Evolutionary conservation across 805 yeast species (phyloP), one percentile per base, ranked within the genome.

Genomic region (Saccharomyces kudriavzevii): DNA sequence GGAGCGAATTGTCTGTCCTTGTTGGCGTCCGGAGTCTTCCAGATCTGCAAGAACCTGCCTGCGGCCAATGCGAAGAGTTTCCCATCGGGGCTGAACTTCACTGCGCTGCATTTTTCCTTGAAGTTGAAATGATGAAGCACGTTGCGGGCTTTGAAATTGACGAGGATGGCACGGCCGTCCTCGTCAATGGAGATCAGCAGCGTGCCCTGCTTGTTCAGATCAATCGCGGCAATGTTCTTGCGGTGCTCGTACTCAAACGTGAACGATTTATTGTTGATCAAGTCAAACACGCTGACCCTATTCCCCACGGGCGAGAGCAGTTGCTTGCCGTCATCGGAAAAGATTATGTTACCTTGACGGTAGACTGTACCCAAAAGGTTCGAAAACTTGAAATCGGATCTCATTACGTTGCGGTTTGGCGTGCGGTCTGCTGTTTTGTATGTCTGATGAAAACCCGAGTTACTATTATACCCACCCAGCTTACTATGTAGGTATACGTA

Each of bases 1-100:
- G 99, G 99, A 0, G 97, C 94, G 76, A 94, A 94, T 67, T 90
- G 96, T 56, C 96, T 78, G 64, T 89, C 97, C 61, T 88, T 94
- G 6, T 82, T 73, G 25, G 76, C 74, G 48, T 80, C 83, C 0
- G 97, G 97, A 1, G 97, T 89, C 64, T 82, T 84, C 99, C 99
- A 94, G 8, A 94, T 84, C 69, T 94, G 97, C 17, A 92, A 74
- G 52, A 87, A 85, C 59, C 96, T 74, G 5, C 89, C 89, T 35
- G 83, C 75, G 3, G 96, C 96, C 27, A 89, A 78, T 5, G 97
- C 97, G 72, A 94, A 91, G 62, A 81, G 81, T 47, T 77, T 77
- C 2, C 98, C 97, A 70, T 89, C 90, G 2, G 96, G 94, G 51
- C 96, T 83, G 70, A 94, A 94, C 63, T 85, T 81, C 26, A 92